Percentiles rank a stretch among this genome's conserved stretches.
phyloP scores from a whole-genome alignment of 176 grass and related monocot genomes.

The Luzula sylvatica region DNA sequence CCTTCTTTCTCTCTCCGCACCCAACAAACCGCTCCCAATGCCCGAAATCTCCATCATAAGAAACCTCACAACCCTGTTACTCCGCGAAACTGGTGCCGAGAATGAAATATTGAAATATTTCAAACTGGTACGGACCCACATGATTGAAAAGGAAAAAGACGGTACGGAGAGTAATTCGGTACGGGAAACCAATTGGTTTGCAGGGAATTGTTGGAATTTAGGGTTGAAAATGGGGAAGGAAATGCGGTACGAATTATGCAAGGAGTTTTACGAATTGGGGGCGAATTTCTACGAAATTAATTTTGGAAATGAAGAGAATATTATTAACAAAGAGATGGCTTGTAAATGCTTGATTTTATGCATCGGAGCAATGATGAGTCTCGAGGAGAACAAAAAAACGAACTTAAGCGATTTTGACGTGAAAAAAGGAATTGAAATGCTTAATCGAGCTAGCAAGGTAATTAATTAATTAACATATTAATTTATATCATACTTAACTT shows the following conservation, averaged over 20 bases:
- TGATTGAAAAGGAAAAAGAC: constrained; percentile 41
- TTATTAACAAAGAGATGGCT: constrained; percentile 32
- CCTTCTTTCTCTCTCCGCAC: constrained; percentile 57
- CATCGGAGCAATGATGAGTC: constrained; percentile 46
- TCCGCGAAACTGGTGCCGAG: constrained; percentile 41
- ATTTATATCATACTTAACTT: too few species aligned
- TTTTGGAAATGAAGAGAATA: constrained; percentile 21
- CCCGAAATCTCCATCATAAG: constrained; percentile 59
- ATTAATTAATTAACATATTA: too few species aligned
- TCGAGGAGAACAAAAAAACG: constrained; percentile 44
- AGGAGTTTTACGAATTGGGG: constrained; percentile 72
- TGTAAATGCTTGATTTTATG: constrained; percentile 74
- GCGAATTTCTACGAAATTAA: constrained; percentile 45
- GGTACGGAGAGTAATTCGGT: constrained; percentile 46
- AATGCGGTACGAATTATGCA: constrained; percentile 38
- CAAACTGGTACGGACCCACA: constrained; percentile 42
- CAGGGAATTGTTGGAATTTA: constrained; percentile 54
- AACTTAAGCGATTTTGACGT: constrained; percentile 49
- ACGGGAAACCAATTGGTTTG: constrained; percentile 80
- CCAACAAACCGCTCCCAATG: constrained; percentile 63
- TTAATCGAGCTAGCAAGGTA: constrained; percentile 84
- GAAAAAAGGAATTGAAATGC: constrained; percentile 78
- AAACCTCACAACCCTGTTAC: constrained; percentile 63
- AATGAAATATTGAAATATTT: constrained; percentile 73
- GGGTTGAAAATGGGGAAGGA: constrained; percentile 41